Conservation (phyloP, 1,139 yeast species). For the Petasospora fabianii region DNA sequence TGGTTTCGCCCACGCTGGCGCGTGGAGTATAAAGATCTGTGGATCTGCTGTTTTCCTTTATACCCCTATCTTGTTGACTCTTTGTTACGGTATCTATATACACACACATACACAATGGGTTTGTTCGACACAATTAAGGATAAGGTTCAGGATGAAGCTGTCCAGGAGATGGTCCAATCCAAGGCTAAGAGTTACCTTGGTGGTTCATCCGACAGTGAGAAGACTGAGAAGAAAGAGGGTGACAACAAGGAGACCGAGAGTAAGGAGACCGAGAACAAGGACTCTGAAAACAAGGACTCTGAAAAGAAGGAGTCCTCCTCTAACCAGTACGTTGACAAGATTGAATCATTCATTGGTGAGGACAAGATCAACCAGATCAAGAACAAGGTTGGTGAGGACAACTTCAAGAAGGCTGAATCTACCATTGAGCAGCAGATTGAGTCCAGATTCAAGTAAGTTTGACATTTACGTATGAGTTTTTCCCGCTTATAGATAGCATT, state of each 20-base stretch:
- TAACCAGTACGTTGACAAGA: slow-evolving; percentile 20
- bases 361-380: slow-evolving; percentile 20
- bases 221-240: slow-evolving; percentile 5
- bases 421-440: slow-evolving; percentile 18
- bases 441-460: slow-evolving; percentile 16
- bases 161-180: slow-evolving; percentile 11
- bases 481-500: neutral
- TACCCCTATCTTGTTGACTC: neutral
- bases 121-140: slow-evolving; percentile 19
- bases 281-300: slow-evolving; percentile 1
- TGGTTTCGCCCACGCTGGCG: neutral
- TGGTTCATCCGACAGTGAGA: slow-evolving; percentile 3
- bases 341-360: slow-evolving; percentile 22
- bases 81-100: neutral
- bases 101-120: slow-evolving; percentile 17
- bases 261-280: slow-evolving; percentile 2
- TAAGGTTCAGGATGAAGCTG: slow-evolving; percentile 17
- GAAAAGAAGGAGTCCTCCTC: slow-evolving; percentile 1
- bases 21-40: slow-evolving; percentile 4
- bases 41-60: neutral
- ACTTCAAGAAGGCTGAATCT: slow-evolving; percentile 21
- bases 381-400: slow-evolving; percentile 22
- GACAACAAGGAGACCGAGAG: slow-evolving; percentile 2
- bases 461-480: neutral
- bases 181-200: slow-evolving; percentile 18